phyloP scores from a whole-genome alignment of 1,284 basidiomycete genomes.

The Termitomyces sp. region DNA sequence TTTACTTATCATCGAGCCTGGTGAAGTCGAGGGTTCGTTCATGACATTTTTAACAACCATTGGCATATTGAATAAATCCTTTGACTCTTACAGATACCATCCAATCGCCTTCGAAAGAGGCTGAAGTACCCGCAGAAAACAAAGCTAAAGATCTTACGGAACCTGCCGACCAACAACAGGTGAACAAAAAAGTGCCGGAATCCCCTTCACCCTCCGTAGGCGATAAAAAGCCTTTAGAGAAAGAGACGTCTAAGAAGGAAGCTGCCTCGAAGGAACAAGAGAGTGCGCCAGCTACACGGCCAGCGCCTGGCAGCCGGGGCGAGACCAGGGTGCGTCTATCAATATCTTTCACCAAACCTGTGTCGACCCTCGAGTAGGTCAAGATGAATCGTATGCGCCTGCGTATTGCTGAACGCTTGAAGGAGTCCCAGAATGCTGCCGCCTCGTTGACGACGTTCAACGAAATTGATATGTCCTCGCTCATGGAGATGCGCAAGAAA shows the following conservation, averaged over 20 bases:
- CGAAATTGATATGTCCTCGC: slow-evolving; percentile 97
- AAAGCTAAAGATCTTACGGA: slow-evolving; percentile 32
- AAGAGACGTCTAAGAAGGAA: slow-evolving; percentile 28
- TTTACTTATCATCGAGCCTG: slow-evolving; percentile 87
- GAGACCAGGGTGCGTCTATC: slow-evolving; percentile 76
- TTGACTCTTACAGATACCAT: slow-evolving; percentile 20
- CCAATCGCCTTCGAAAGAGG: slow-evolving; percentile 27
- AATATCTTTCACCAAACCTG: neutral
- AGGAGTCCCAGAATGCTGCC: slow-evolving; percentile 97
- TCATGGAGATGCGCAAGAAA: slow-evolving; percentile 91
- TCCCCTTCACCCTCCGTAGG: slow-evolving; percentile 34
- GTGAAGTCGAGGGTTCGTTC: slow-evolving; percentile 53
- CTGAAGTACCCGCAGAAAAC: slow-evolving; percentile 18
- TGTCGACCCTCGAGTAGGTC: slow-evolving; percentile 44
- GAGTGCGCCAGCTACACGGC: slow-evolving; percentile 26
- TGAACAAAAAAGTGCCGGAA: slow-evolving; percentile 39
- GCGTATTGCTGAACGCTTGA: slow-evolving; percentile 95
- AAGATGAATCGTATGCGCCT: slow-evolving; percentile 98
- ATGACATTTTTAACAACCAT: slow-evolving; percentile 2
- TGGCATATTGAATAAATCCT: neutral
- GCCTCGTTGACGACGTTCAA: slow-evolving; percentile 98
- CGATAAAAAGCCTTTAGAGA: slow-evolving; percentile 24
- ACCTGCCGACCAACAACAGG: slow-evolving; percentile 49
- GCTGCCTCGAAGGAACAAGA: slow-evolving; percentile 31
- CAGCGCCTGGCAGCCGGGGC: slow-evolving; percentile 57